Percentiles rank a stretch among this genome's conserved stretches.
phyloP scores from a whole-genome alignment of 116 monocot genomes.

The Papilionanthe hybrid region DNA sequence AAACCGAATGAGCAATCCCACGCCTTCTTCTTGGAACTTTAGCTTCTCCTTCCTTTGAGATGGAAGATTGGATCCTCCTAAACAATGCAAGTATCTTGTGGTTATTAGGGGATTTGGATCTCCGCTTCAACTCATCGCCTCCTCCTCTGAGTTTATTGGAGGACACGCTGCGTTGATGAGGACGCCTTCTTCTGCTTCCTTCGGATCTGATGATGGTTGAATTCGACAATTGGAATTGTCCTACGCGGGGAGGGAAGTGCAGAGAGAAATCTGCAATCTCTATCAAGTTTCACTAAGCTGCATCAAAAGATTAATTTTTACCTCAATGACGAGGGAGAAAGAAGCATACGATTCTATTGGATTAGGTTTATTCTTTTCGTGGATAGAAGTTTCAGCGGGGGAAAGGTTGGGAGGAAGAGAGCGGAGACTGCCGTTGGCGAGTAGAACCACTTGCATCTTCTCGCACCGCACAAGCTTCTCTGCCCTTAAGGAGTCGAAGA shows the following conservation, averaged over 20 bases:
- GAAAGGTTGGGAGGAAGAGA: neutral
- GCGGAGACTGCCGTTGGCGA: conserved; percentile 3
- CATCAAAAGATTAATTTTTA: conserved; percentile 43
- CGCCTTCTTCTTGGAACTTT: conserved; percentile 16
- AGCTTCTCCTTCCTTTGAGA: conserved; percentile 29
- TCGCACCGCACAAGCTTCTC: neutral
- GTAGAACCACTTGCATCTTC: conserved; percentile 13
- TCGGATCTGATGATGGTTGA: conserved; percentile 29
- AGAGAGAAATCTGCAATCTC: conserved; percentile 44
- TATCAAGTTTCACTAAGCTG: conserved; percentile 57
- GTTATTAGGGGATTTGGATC: conserved; percentile 22
- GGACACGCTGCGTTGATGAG: neutral
- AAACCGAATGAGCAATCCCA: conserved; percentile 10
- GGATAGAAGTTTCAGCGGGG: neutral
- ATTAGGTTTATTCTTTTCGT: conserved; percentile 3
- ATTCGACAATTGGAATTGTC: neutral
- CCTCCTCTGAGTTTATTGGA: conserved; percentile 5
- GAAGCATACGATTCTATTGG: neutral
- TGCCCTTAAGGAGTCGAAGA: too few species aligned
- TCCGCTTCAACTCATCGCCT: conserved; percentile 8
- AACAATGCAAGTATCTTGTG: conserved; percentile 46
- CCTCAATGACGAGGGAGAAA: conserved; percentile 20
- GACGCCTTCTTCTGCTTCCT: conserved; percentile 22
- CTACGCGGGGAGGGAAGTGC: neutral
- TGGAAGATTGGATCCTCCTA: conserved; percentile 46